Percentiles rank a stretch among this genome's conserved stretches.
These are phyloP conservation scores for Breynia disticha DNA, from an alignment of 441 rosid species.

Conservation along the genomic window DNA sequence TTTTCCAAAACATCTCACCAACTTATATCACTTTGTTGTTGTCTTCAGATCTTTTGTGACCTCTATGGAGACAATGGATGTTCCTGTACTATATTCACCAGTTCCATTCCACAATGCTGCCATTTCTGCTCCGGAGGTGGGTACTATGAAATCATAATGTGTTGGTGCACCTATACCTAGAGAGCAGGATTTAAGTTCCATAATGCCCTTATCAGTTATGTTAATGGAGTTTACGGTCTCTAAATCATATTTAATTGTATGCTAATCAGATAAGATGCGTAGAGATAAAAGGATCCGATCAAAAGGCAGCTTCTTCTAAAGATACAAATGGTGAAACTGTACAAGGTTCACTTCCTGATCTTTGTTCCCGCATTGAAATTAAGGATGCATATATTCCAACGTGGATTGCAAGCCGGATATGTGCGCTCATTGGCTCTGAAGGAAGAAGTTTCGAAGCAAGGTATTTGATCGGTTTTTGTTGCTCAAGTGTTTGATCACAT, in stretches of 20 bases:
- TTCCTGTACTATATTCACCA: constrained; percentile 73
- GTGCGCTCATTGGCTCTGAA: constrained; percentile 43
- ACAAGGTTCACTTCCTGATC: constrained; percentile 20
- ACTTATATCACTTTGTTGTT: constrained; percentile 17
- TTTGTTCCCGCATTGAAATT: constrained; percentile 54
- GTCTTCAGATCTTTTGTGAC: constrained; percentile 60
- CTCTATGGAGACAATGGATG: constrained; percentile 55
- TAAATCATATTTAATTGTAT: too few relatives aligned
- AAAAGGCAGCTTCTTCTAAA: constrained; percentile 19
- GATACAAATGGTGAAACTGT: constrained; percentile 20
- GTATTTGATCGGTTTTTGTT: constrained; percentile 25
- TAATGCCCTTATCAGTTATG: background rate
- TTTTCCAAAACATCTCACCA: constrained; percentile 12
- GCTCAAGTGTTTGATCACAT: background rate
- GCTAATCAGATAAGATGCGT: constrained; percentile 56
- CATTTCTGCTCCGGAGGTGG: constrained; percentile 78
- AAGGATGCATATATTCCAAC: constrained; percentile 64
- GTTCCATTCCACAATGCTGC: constrained; percentile 77
- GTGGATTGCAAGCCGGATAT: constrained; percentile 71
- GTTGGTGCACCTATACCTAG: too few relatives aligned
- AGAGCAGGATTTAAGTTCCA: too few relatives aligned
- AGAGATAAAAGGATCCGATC: constrained; percentile 47
- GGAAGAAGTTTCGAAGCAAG: constrained; percentile 71
- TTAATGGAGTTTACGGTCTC: too few relatives aligned
- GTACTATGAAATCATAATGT: constrained; percentile 5